A percentile compares a stretch with the other conserved stretches of the same genome.
These are phyloP conservation scores for Collybia mongolica DNA, from an alignment of 768 basidiomycete genomes.

Conservation along the genomic window DNA sequence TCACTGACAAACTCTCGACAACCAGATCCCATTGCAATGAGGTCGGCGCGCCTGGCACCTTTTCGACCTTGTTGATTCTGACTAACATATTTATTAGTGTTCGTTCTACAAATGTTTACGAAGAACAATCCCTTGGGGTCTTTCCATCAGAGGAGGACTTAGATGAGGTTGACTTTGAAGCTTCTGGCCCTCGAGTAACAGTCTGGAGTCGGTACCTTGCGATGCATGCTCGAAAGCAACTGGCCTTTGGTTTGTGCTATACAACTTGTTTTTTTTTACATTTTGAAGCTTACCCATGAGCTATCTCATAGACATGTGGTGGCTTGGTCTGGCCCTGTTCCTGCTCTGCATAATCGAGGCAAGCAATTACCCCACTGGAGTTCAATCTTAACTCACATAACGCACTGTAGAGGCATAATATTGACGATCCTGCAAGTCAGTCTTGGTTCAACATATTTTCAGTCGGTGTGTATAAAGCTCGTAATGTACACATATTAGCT, in stretches of 20 bases:
- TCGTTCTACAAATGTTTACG: conserved; percentile 91
- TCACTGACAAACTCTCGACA: not conserved
- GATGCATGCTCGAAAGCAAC: conserved; percentile 82
- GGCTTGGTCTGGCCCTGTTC: conserved; percentile 83
- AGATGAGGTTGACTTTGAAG: conserved; percentile 44
- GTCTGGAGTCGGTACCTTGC: conserved; percentile 78
- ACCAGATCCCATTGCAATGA: conserved; percentile 78
- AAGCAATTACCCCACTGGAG: conserved; percentile 13
- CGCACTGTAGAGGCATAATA: conserved; percentile 47
- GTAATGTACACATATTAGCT: not conserved
- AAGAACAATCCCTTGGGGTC: conserved; percentile 87
- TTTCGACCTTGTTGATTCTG: not conserved
- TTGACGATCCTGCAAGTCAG: conserved; percentile 51
- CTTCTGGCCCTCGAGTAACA: conserved; percentile 48
- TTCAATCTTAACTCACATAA: conserved; percentile 1
- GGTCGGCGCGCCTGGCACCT: conserved; percentile 34
- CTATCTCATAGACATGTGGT: conserved; percentile 85
- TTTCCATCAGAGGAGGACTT: conserved; percentile 54
- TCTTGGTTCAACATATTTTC: conserved; percentile 85
- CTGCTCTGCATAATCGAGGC: conserved; percentile 94
- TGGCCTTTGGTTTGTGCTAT: conserved; percentile 74
- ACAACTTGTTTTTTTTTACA: not conserved
- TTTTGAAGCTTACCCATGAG: not conserved
- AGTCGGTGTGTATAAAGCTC: conserved; percentile 49
- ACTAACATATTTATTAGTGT: conserved; percentile 48